Evolutionary conservation across 2,329 filamentous ascomycete genomes (phyloP), one percentile per base, ranked within the genome.

Genomic region (Trichothecium sympodiale): DNA sequence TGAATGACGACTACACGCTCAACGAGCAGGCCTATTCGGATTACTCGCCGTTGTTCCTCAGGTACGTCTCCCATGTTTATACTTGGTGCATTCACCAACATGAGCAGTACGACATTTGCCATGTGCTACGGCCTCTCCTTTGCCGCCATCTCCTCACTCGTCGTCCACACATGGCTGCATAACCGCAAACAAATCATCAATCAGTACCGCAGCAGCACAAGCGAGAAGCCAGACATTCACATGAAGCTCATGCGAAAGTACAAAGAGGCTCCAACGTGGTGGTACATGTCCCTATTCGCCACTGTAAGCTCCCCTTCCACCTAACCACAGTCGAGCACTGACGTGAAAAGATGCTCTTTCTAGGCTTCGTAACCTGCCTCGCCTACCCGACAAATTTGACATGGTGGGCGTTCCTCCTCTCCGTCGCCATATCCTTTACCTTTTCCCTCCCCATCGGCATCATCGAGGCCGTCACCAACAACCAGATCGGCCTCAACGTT

Each of bases 341-440:
- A 27, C 20, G 9, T 29, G 28, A 29, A 16, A 17, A 71, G 71
- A 69, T 75, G 56, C 61, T 77, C 2, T 55, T 43, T 4, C 56
- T 76, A 4, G 71, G 69, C 15, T 66, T 77, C 39, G 47, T 69
- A 17, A 70, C 72, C 3, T 62, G 74, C 4, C 56, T 77, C 8
- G 68, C 60, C 1, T 84, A 75, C 47, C 71, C 74, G 0, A 84
- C 82, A 3, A 77, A 82, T 41, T 59, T 84, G 41, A 65, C 67
- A 2, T 83, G 79, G 79, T 86, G 80, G 80, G 74, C 74, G 0
- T 83, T 84, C 45, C 53, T 85, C 31, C 55, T 86, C 5, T 68
- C 80, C 3, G 66, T 85, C 4, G 57, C 67, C 35, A 77, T 85
- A 39, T 72, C 79, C 0, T 71, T 74, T 38, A 55, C 66, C 8